phyloP scores from a whole-genome alignment of 139 green algal genomes.

The Picochlorum sp. region DNA sequence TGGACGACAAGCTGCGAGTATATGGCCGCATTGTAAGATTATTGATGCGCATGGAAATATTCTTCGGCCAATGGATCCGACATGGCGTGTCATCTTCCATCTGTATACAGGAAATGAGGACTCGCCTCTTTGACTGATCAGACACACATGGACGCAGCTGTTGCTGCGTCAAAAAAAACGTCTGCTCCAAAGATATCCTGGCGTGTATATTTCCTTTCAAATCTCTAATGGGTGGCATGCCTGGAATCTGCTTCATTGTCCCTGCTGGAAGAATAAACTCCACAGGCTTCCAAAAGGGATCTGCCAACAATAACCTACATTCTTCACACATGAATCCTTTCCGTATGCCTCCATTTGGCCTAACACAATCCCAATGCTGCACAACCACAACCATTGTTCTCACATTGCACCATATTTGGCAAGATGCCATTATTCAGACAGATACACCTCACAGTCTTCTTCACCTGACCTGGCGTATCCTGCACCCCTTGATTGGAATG shows the following conservation, averaged over 20 bases:
- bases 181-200: conserved; percentile 20
- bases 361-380: conserved; percentile 55
- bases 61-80: conserved; percentile 64
- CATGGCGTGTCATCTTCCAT: conserved; percentile 47
- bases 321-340: conserved; percentile 41
- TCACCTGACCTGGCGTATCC: neutral
- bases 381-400: conserved; percentile 44
- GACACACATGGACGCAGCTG: conserved; percentile 12
- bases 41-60: conserved; percentile 46
- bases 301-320: conserved; percentile 43
- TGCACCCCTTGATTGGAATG: neutral
- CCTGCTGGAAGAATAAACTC: conserved; percentile 32
- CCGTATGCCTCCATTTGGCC: neutral
- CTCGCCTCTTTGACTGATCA: neutral
- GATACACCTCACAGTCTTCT: conserved; percentile 40
- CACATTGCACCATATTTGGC: conserved; percentile 54
- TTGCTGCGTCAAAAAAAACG: conserved; percentile 16
- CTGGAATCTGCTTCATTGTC: conserved; percentile 19
- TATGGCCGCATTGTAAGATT: conserved; percentile 36
- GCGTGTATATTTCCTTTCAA: conserved; percentile 11
- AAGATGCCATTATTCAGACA: conserved; percentile 23
- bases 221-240: conserved; percentile 6
- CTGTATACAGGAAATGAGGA: conserved; percentile 31
- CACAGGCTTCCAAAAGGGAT: conserved; percentile 61
- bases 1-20: conserved; percentile 25